phyloP scores from a whole-genome alignment of 371 early-diverging fungal genomes.

The Mortierella sp. region DNA sequence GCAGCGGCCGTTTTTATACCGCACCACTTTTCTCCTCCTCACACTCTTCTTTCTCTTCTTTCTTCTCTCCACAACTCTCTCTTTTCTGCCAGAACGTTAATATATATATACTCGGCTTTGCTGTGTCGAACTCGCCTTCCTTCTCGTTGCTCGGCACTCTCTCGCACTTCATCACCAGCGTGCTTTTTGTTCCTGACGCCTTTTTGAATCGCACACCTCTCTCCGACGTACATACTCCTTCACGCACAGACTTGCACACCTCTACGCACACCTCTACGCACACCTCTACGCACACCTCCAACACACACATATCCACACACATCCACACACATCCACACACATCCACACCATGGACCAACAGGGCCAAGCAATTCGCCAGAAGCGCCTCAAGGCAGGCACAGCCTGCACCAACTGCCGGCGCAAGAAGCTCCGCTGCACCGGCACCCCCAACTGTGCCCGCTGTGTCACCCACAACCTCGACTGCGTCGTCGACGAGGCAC shows the following conservation, averaged over 20 bases:
- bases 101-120: too few species aligned
- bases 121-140: not conserved
- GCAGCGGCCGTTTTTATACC: not conserved
- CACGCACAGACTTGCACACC: not conserved
- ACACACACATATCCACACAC: not conserved
- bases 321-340: not conserved
- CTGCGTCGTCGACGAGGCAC: slow-evolving; percentile 48
- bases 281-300: not conserved
- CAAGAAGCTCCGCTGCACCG: slow-evolving; percentile 50
- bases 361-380: slow-evolving; percentile 38
- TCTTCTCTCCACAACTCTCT: not conserved
- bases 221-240: not conserved
- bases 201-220: not conserved
- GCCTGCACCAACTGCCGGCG: slow-evolving; percentile 54
- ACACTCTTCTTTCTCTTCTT: not conserved
- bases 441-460: slow-evolving; percentile 47
- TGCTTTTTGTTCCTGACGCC: not conserved
- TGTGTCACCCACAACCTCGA: slow-evolving; percentile 50
- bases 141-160: not conserved
- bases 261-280: not conserved
- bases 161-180: not conserved
- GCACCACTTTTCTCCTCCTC: not conserved
- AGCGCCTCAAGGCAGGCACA: slow-evolving; percentile 51
- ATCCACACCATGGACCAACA: slow-evolving; percentile 9
- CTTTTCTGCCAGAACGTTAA: too few species aligned